A percentile compares a stretch with the other conserved stretches of the same genome.
Evolutionary conservation across 768 basidiomycete species (phyloP).

Genomic region (Neoboletus magnificus): DNA sequence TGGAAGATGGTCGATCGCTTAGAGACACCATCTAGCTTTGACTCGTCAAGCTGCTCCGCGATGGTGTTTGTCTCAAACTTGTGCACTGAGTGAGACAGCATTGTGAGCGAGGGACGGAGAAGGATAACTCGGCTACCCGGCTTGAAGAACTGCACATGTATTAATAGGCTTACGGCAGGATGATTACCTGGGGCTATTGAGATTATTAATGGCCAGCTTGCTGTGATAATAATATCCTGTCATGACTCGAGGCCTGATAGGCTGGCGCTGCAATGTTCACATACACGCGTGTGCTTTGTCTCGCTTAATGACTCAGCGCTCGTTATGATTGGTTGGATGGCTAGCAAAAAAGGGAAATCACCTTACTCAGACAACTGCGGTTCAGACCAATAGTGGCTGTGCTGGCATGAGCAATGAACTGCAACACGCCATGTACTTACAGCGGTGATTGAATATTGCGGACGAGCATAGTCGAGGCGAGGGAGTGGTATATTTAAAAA

Average conservation of each 20-base stretch:
- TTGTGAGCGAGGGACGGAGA: not conserved
- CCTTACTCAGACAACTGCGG: too few relatives aligned
- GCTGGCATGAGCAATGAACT: not conserved
- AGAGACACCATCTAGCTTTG: not conserved
- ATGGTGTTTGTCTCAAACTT: not conserved
- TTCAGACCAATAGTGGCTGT: too few relatives aligned
- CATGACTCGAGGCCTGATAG: too few relatives aligned
- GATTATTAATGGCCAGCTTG: not conserved
- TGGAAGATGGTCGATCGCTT: not conserved
- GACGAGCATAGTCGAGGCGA: not conserved
- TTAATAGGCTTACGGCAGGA: not conserved
- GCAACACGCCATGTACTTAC: not conserved
- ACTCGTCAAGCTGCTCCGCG: not conserved
- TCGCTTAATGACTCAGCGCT: not conserved
- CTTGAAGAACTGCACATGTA: not conserved
- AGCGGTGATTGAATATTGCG: not conserved
- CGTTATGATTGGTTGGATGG: not conserved
- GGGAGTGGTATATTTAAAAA: not conserved
- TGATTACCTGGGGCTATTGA: not conserved
- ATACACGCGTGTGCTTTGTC: not conserved
- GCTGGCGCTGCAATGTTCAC: too few relatives aligned
- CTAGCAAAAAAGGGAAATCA: not conserved
- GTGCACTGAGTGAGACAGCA: constrained; percentile 4
- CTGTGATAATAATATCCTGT: too few relatives aligned
- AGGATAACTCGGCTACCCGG: not conserved